A percentile compares a stretch with the other conserved stretches of the same genome.
Conservation (phyloP, 129 eudicot species). For the Deinandra increscens region DNA sequence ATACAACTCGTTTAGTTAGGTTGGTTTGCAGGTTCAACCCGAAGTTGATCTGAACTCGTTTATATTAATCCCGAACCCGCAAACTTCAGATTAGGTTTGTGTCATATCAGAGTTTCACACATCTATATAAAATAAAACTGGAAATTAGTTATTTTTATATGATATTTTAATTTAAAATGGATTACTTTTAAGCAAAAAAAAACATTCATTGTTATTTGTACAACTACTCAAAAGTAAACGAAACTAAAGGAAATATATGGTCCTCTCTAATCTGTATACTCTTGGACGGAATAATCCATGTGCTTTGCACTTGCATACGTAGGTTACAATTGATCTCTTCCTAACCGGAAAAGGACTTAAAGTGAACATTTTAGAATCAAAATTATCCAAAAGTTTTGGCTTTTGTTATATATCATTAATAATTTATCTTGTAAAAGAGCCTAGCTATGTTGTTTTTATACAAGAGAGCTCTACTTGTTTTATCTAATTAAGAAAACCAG, state of each 20-base stretch:
- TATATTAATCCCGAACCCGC: too few species aligned
- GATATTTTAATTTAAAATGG: not conserved
- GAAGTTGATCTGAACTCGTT: too few species aligned
- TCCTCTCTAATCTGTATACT: conserved; percentile 11
- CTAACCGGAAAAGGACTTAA: not conserved
- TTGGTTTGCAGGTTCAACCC: too few species aligned
- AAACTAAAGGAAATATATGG: conserved; percentile 16
- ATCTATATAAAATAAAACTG: not conserved
- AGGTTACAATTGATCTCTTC: not conserved
- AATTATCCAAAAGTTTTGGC: not conserved
- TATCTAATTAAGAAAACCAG: too few species aligned
- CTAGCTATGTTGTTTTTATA: too few species aligned
- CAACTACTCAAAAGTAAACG: not conserved
- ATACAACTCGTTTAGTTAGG: too few species aligned
- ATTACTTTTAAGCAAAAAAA: not conserved
- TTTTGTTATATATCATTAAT: not conserved
- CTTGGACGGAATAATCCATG: conserved; percentile 22
- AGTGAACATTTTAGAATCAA: not conserved
- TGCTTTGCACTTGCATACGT: conserved; percentile 29
- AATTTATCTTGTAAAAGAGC: too few species aligned
- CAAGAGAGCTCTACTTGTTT: too few species aligned
- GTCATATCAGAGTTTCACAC: too few species aligned
- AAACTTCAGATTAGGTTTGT: too few species aligned
- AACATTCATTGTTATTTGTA: not conserved
- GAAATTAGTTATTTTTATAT: not conserved